These are phyloP conservation scores for Bipolaris cookei DNA, from an alignment of 2,329 filamentous ascomycete genomes.

Conservation along the genomic window DNA sequence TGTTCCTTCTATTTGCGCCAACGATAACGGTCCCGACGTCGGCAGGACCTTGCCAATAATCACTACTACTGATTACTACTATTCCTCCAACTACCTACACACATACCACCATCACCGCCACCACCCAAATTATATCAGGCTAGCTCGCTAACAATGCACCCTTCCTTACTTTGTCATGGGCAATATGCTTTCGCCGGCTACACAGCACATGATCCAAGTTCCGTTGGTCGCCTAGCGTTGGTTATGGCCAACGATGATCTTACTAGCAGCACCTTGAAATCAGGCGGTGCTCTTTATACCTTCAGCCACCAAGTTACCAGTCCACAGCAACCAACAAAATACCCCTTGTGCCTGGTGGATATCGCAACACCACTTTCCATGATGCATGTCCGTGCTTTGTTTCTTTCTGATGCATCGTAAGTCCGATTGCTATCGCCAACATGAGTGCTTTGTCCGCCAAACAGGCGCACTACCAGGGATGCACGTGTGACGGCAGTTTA, in stretches of 20 bases:
- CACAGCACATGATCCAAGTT: constrained; percentile 25
- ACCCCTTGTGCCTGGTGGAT: constrained; percentile 14
- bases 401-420: constrained; percentile 17
- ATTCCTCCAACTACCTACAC: no score
- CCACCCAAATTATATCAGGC: constrained; percentile 15
- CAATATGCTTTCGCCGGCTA: constrained; percentile 30
- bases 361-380: constrained; percentile 12
- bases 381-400: constrained; percentile 15
- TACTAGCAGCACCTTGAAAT: constrained; percentile 16
- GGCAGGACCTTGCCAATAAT: constrained; percentile 11
- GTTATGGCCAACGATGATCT: constrained; percentile 26
- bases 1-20: constrained; percentile 24
- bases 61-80: no score
- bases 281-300: constrained; percentile 18
- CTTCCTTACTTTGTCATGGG: constrained; percentile 28
- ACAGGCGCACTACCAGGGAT: constrained; percentile 18
- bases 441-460: no score
- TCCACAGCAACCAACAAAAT: constrained; percentile 30
- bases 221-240: constrained; percentile 26
- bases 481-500: constrained; percentile 3
- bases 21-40: constrained; percentile 16
- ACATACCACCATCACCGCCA: constrained; percentile 8
- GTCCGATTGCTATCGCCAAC: constrained; percentile 2
- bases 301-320: constrained; percentile 24
- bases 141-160: constrained; percentile 28